Base-by-base conservation (phyloP, 2,329 filamentous ascomycete genomes). In the Clarireedia paspali region DNA sequence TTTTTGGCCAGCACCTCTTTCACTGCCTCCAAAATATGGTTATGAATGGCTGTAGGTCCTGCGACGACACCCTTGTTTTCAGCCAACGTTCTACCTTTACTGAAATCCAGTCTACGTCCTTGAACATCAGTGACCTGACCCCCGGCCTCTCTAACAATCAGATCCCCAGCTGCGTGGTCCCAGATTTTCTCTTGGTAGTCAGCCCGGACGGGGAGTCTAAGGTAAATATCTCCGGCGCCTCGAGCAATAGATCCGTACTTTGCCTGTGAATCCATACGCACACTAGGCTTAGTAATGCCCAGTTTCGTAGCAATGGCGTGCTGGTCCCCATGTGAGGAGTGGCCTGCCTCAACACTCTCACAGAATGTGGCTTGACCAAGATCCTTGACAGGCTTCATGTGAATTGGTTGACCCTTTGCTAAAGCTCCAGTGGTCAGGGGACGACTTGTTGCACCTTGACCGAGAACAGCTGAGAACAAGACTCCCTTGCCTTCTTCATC, bases 131-230 rank as follows among this genome's bases (percentile, higher is more conserved):
- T 95, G 53, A 99, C 92, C 67, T 88, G 78, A 49, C 94, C 95
- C 51, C 94, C 94, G 2, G 94, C 91, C 74, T 99, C 95, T 56
- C 91, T 81, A 42, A 97, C 94, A 63, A 99, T 91, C 57, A 99
- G 75, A 67, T 96, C 91, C 42, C 94, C 94, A 12, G 92, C 94
- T 17, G 94, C 94, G 71, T 99, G 94, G 70, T 99, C 94, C 94
- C 94, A 99, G 64, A 99, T 99, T 82, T 99, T 99, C 79, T 99
- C 94, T 71, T 95, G 84, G 75, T 99, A 99, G 53, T 87, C 85
- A 64, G 86, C 87, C 70, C 83, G 88, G 5, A 89, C 87, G 3
- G 94, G 94, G 57, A 99, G 75, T 53, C 95, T 83, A 57, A 99
- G 80, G 74, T 99, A 99, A 62, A 99, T 85, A 69, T 99, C 94